Evolutionary conservation across 768 basidiomycete genomes (phyloP), one percentile per base, ranked within the genome.

Genomic region (Pleurotus giganteus): DNA sequence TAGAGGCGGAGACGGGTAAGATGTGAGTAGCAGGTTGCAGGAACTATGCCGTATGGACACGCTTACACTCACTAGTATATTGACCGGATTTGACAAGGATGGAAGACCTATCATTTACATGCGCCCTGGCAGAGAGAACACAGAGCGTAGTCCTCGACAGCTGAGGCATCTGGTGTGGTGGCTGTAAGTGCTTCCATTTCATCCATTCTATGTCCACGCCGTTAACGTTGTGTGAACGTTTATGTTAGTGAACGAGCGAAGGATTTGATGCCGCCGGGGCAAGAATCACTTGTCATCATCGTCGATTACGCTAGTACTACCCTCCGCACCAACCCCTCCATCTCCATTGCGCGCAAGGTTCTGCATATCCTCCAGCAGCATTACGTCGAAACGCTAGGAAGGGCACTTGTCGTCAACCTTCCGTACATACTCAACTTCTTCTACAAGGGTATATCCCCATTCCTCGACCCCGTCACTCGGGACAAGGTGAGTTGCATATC

Each of bases 81-180:
- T 94, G 43, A 91, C 84, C 53, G 92, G 93, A 5, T 94, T 94
- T 60, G 92, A 95, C 70, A 78, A 76, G 49, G 89, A 93, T 54
- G 91, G 90, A 4, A 77, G 93, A n/a, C 92, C 93, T 0, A 86
- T 94, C 39, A 73, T 95, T 12, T 94, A 93, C 69, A 86, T 95
- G 85, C 85, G 91, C 13, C 92, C 93, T 0, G 91, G 91, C 24
- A 78, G 83, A 56, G 91, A 95, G 66, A 94, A 94, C 66, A 94
- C 92, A 6, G 80, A 88, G 60, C 80, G 80, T 1, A 81, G 84
- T 57, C 84, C 86, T 2, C 80, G 91, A 37, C 92, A 95, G 63
- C 78, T 95, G 53, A 78, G 85, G 51, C 91, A 94, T 77, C 78
- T 94, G 21, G 89, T 94, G 21, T 94, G 89, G 83, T 86, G 86